Base-by-base conservation (phyloP, 768 basidiomycete species). In the Paxillus rubicundulus region DNA sequence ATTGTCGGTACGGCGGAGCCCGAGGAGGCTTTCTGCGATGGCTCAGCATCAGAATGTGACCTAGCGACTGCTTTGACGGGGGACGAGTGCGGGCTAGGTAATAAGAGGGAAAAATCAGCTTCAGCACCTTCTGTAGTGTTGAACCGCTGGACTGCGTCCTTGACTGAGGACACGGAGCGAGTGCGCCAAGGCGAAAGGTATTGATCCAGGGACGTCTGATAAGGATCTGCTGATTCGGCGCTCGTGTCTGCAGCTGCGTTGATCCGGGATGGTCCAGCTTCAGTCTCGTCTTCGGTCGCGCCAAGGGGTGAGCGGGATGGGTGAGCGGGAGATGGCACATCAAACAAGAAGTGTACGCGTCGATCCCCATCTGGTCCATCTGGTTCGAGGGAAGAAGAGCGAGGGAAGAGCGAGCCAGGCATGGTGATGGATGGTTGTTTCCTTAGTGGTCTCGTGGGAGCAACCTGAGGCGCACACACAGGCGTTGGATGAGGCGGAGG, bases 401-500 rank as follows among this genome's bases (percentile, higher is more conserved):
- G 82, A 5, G 87, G 81, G 62, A 84, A 88, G 12, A 92, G 78
- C 1, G 89, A 80, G 8, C 89, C 89, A 18, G 89, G 89, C 89
- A 92, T 92, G 1, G 82, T 84, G 0, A 77, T 61, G 3, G 81
- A 81, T 8, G 70, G 70, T n/a, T 66, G 55, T 38, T 61, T 68
- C 33, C 51, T 66, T 44, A 68, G 37, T 47, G 42, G 70, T 12
- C 65, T 73, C 13, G 68, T 68, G 1, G 72, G 68, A 20, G 72
- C 66, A 2, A 66, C 62, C 18, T 18, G 52, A 36, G 62, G 58
- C 27, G 63, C 43, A 41, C 20, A 56, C 4, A 33, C 5, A 30
- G 65, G 8, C 5, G 48, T 12, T n/a, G 56, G 45, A 21, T 37
- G 52, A 44, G 40, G 58, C 5, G 41, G 9, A 45, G 70, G 57